Base-by-base conservation (phyloP, 176 grass and related monocot genomes). In the Oryza meyeriana region DNA sequence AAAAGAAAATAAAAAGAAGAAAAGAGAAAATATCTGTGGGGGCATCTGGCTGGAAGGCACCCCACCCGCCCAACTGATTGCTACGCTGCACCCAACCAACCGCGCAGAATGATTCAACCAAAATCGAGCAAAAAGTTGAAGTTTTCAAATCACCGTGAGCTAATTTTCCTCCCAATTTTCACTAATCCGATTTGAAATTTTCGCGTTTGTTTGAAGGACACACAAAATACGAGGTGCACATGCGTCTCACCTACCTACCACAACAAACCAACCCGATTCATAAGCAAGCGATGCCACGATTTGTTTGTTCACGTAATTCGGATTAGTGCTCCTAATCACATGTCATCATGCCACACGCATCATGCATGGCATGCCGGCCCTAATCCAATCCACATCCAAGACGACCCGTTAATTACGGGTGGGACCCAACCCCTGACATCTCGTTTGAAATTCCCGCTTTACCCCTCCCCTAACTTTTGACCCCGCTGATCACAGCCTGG, bases 1-100 rank as follows among this genome's bases (percentile, higher is more conserved):
- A 14, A 22, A 24, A 2, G 3, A 38, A 0, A 64, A 47, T 3
- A n/a, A 1, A 11, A 3, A 30, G 52, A 24, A 9, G 6, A 25
- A 0, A 22, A 0, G 0, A 22, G 10, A 4, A 0, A 58, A 82
- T 80, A 84, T 39, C 74, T 80, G 64, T 66, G 42, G 0, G 17
- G 33, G 10, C 16, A 72, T 78, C 52, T 50, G 39, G 64, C 29
- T 25, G 22, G 24, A 82, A 22, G 50, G 72, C 74, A 31, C n/a
- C 36, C 4, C 74, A 52, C 28, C 47, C 2, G 11, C 6, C 12
- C 4, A 57, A 42, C 18, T 26, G 87, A 80, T 76, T 13, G 82
- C 50, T 71, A 85, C 77, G 31, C 63, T 61, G 77, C 82, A 85
- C 61, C 87, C 77, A 64, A 64, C 48, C 13, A 61, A 17, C 31